Evolutionary conservation across 1,139 yeast genomes (phyloP), one percentile per base, ranked within the genome.

Genomic region (Taphrina flavorubra): DNA sequence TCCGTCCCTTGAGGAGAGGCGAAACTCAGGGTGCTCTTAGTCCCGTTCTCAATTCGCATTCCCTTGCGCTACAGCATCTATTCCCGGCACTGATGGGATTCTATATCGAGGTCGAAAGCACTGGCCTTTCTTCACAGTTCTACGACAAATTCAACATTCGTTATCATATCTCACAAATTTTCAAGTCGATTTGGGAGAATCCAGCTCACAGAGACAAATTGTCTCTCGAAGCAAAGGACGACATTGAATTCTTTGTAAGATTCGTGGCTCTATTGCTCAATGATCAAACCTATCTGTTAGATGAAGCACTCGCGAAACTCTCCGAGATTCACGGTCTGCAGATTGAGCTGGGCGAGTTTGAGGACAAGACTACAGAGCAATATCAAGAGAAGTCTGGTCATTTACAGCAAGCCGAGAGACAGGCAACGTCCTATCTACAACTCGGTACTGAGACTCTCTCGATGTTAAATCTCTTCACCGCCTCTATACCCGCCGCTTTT

Each of bases 61-160:
- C 84, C 66, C 76, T 89, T 62, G 89, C 91, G 0, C 79, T 81
- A 57, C 82, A 87, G 62, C 87, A 92, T 75, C 77, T 95, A 70
- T 81, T 94, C 70, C 92, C 90, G 75, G 89, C 97, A 0, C 82
- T 94, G 70, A 83, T 94, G 79, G 95, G 91, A 75, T 89, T 92
- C 73, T 94, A 94, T 77, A 96, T 94, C 46, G 92, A 90, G 83
- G 94, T 92, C 69, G 99, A 94, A 77, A 91, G 90, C 76, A 95
- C 99, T 0, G 99, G 99, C 7, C 89, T 97, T 2, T 87, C 95
- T 6, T 87, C 96, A 0, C 99, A 94, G 78, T 94, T 94, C 77
- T 94, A 94, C 77, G 99, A 94, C 79, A 94, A 94, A 78, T 94
- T 95, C 80, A 92, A 91, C 78, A 86, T 91, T 63, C 84, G 99